These are phyloP conservation scores for Fonsecaea nubica DNA, from an alignment of 2,329 filamentous ascomycete genomes.

Conservation along the genomic window DNA sequence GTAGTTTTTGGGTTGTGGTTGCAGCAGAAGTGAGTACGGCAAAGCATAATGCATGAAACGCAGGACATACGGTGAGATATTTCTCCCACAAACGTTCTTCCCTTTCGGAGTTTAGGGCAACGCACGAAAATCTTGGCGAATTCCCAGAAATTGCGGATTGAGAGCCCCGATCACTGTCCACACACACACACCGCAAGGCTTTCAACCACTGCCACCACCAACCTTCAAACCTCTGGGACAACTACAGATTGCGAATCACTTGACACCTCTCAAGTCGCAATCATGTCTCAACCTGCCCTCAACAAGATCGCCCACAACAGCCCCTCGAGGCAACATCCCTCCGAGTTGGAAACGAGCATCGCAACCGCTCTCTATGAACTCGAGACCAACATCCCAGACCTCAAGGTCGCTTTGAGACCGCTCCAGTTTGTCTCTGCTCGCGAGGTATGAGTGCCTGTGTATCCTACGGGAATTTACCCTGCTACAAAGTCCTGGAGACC, in stretches of 20 bases:
- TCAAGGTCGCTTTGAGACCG: slow-evolving; percentile 93
- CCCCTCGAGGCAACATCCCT: slow-evolving; percentile 93
- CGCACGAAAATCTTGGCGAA: slow-evolving; percentile 33
- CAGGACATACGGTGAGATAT: slow-evolving; percentile 7
- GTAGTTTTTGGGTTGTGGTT: background rate
- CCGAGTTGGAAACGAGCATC: slow-evolving; percentile 96
- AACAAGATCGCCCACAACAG: slow-evolving; percentile 99
- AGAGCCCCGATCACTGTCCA: slow-evolving; percentile 7
- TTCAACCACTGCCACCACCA: slow-evolving; percentile 15
- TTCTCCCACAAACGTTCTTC: background rate
- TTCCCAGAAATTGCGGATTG: slow-evolving; percentile 16
- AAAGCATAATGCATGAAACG: background rate
- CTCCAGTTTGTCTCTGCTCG: slow-evolving; percentile 98
- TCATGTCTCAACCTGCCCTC: slow-evolving; percentile 70
- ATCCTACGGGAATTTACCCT: background rate
- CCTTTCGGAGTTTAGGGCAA: slow-evolving; percentile 24
- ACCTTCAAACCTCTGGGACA: slow-evolving; percentile 32
- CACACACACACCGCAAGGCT: slow-evolving; percentile 1
- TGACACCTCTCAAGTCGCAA: slow-evolving; percentile 48
- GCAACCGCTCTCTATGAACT: slow-evolving; percentile 97
- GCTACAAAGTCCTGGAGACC: background rate
- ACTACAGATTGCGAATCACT: slow-evolving; percentile 25
- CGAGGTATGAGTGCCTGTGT: slow-evolving; percentile 71
- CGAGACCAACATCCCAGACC: slow-evolving; percentile 98
- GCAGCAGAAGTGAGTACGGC: background rate